A percentile compares a stretch with the other conserved stretches of the same genome.
Evolutionary conservation across 1,284 basidiomycete species (phyloP).

Genomic region (Cryptococcus sp.): DNA sequence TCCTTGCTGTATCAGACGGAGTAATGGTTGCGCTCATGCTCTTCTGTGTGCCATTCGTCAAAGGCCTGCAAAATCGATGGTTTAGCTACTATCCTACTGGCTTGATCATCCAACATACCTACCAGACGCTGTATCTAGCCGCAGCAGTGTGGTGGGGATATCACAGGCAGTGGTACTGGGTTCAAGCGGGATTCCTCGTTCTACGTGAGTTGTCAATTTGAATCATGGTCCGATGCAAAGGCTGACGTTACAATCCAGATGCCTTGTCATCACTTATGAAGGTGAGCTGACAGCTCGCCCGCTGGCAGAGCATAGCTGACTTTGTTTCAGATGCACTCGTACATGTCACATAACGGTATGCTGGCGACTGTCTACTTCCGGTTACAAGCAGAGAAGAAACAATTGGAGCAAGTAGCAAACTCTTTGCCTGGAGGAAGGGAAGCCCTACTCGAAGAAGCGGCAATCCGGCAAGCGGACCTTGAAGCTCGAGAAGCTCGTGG

Average conservation of each 20-base stretch:
- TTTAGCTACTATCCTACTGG: constrained; percentile 76
- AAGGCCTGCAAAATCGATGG: constrained; percentile 72
- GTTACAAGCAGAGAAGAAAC: constrained; percentile 37
- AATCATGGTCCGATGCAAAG: not conserved
- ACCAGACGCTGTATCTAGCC: constrained; percentile 70
- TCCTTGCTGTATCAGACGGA: constrained; percentile 80
- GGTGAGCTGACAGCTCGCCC: constrained; percentile 22
- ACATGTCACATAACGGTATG: constrained; percentile 84
- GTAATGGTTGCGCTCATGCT: constrained; percentile 75
- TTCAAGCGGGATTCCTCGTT: constrained; percentile 93
- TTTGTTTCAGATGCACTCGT: constrained; percentile 71
- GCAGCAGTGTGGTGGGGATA: constrained; percentile 61
- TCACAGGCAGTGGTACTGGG: constrained; percentile 90
- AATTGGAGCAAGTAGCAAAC: constrained; percentile 39
- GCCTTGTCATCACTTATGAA: constrained; percentile 52
- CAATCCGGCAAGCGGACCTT: constrained; percentile 27
- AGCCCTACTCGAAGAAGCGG: constrained; percentile 40
- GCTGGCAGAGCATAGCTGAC: not conserved
- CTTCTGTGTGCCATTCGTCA: constrained; percentile 77
- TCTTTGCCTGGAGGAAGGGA: constrained; percentile 42
- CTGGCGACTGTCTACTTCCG: constrained; percentile 61
- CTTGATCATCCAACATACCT: constrained; percentile 70
- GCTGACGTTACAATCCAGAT: constrained; percentile 28
- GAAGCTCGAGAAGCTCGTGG: constrained; percentile 39
- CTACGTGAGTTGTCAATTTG: constrained; percentile 58